phyloP scores from a whole-genome alignment of 202 grass and related monocot genomes.

The Setaria viridis region DNA sequence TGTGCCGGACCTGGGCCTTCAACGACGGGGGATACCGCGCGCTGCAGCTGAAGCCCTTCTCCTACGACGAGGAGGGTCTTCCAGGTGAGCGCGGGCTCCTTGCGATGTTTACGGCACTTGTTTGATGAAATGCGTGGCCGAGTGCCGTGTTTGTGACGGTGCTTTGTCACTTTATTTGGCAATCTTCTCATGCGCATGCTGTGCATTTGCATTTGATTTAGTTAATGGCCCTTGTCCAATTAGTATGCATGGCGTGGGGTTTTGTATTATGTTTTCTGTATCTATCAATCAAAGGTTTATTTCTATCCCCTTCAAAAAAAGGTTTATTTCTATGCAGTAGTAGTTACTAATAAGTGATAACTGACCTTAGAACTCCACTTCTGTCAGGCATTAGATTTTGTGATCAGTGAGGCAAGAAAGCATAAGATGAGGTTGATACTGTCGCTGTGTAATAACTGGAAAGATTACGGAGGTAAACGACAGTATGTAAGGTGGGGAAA shows the following conservation, averaged over 20 bases:
- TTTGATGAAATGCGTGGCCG: slow-evolving; percentile 41
- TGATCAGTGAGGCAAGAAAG: slow-evolving; percentile 79
- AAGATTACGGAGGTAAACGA: slow-evolving; percentile 78
- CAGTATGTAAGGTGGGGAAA: slow-evolving; percentile 82
- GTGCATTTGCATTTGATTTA: too few species aligned
- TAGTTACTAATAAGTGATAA: slow-evolving; percentile 19
- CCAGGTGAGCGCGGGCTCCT: slow-evolving; percentile 47
- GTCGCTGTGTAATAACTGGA: slow-evolving; percentile 79
- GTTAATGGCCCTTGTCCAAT: too few species aligned
- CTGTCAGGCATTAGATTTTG: slow-evolving; percentile 79
- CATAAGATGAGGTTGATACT: slow-evolving; percentile 66
- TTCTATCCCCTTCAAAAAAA: too few species aligned
- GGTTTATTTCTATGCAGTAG: background rate
- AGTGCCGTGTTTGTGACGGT: background rate
- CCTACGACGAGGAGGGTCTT: slow-evolving; percentile 71
- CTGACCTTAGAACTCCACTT: background rate
- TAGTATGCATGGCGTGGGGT: too few species aligned
- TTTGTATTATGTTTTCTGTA: background rate
- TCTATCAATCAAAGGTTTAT: background rate
- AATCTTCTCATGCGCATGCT: too few species aligned
- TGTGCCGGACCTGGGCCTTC: slow-evolving; percentile 92
- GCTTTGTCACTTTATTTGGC: too few species aligned
- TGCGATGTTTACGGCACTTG: background rate
- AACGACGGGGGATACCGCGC: slow-evolving; percentile 71
- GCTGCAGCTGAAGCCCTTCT: slow-evolving; percentile 64